Percentiles rank a stretch among this genome's conserved stretches.
phyloP scores from a whole-genome alignment of 352 stramenopile genomes.

The Aphanomyces cochlioides region DNA sequence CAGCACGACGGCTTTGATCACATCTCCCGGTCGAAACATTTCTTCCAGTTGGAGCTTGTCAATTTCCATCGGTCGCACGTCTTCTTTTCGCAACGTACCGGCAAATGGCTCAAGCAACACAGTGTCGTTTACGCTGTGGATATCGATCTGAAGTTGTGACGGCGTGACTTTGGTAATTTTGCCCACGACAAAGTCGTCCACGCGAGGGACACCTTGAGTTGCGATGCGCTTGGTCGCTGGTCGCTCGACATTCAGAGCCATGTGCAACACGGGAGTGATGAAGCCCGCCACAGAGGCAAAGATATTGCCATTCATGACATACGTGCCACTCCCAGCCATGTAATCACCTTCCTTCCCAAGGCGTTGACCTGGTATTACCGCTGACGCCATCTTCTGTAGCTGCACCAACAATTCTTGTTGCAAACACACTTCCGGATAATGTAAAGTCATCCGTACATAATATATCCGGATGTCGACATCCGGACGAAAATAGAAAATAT shows the following conservation, averaged over 20 bases:
- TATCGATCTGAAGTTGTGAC: conserved; percentile 73
- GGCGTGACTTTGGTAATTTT: conserved; percentile 64
- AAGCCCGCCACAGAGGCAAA: conserved; percentile 62
- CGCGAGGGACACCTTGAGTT: conserved; percentile 63
- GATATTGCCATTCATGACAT: conserved; percentile 57
- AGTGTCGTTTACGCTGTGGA: conserved; percentile 61
- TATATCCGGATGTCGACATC: too few species aligned
- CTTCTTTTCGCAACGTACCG: conserved; percentile 71
- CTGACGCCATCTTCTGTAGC: background rate
- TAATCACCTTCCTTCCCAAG: conserved; percentile 17
- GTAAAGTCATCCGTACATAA: too few species aligned
- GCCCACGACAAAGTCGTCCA: conserved; percentile 63
- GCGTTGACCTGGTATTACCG: conserved; percentile 26
- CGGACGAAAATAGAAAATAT: too few species aligned
- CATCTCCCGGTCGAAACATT: conserved; percentile 60
- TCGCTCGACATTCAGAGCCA: conserved; percentile 38
- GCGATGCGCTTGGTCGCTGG: conserved; percentile 48
- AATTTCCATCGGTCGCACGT: conserved; percentile 72
- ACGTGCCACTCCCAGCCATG: conserved; percentile 19
- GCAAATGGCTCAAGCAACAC: conserved; percentile 77
- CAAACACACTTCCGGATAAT: too few species aligned
- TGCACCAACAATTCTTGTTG: background rate
- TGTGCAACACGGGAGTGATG: conserved; percentile 34
- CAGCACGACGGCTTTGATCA: conserved; percentile 74
- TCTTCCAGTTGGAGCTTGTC: conserved; percentile 81